phyloP scores from a whole-genome alignment of 805 yeast species.

The Citeromyces nyonsensis region DNA sequence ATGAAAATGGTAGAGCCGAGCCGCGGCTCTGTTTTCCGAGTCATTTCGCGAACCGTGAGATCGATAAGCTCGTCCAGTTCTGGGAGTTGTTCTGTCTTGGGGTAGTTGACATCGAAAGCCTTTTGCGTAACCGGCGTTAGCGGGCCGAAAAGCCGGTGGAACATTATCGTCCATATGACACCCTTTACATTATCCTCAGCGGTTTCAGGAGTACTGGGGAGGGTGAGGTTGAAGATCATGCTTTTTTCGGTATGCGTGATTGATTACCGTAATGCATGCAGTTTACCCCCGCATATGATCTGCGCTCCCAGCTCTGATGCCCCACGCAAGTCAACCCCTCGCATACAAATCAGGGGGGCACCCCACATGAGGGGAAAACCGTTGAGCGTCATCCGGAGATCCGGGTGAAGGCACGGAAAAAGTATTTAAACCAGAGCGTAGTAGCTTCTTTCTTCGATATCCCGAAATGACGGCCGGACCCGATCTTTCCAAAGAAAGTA shows the following conservation, averaged over 20 bases:
- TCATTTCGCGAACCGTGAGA: slow-evolving; percentile 16
- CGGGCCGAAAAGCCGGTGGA: slow-evolving; percentile 54
- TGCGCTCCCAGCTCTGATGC: background rate
- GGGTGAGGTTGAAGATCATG: slow-evolving; percentile 30
- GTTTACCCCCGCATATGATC: background rate
- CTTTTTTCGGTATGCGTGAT: background rate
- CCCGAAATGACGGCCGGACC: slow-evolving; percentile 7
- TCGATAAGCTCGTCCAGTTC: slow-evolving; percentile 29
- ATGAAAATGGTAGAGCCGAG: background rate
- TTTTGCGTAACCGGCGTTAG: slow-evolving; percentile 39
- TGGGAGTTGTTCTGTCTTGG: slow-evolving; percentile 23
- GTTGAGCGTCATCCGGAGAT: no score
- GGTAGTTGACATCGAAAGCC: slow-evolving; percentile 44
- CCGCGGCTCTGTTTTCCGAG: slow-evolving; percentile 3
- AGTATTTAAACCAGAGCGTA: no score
- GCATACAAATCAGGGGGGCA: no score
- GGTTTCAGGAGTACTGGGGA: slow-evolving; percentile 35
- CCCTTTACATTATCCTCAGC: slow-evolving; percentile 43
- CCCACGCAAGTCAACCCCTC: background rate
- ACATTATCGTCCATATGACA: slow-evolving; percentile 50
- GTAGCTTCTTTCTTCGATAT: no score
- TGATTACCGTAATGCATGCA: background rate
- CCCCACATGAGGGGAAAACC: no score
- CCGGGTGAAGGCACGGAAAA: no score
- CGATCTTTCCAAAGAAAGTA: slow-evolving; percentile 13